These are phyloP conservation scores for Acorus gramineus DNA, from an alignment of 106 monocot species.

Conservation along the genomic window DNA sequence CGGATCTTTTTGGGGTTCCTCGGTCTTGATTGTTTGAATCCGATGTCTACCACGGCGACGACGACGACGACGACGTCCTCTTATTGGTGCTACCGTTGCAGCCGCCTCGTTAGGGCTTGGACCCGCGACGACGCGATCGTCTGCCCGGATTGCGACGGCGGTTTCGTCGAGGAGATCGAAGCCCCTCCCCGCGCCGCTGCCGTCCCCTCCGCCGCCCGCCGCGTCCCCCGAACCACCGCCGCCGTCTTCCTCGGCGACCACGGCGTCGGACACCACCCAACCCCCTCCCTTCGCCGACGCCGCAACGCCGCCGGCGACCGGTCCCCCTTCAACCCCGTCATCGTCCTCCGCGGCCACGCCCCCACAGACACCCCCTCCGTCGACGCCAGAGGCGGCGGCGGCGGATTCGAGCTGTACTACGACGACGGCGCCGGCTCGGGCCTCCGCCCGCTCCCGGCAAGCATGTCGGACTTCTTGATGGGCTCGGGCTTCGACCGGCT, in stretches of 20 bases:
- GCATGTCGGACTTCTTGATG: constrained; percentile 65
- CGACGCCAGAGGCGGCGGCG: neutral
- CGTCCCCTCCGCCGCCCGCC: constrained; percentile 1
- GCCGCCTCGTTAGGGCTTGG: constrained; percentile 36
- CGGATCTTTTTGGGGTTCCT: neutral
- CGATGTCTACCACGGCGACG: neutral
- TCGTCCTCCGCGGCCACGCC: constrained; percentile 46
- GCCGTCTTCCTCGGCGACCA: neutral
- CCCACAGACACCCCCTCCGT: neutral
- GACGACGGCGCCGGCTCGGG: constrained; percentile 58
- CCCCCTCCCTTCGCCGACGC: constrained; percentile 13
- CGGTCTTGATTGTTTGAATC: neutral
- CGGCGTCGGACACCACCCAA: neutral
- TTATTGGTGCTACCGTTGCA: constrained; percentile 69
- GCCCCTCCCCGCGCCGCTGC: constrained; percentile 11
- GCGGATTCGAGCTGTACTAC: constrained; percentile 60
- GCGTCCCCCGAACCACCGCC: neutral
- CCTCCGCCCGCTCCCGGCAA: constrained; percentile 48
- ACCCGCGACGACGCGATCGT: constrained; percentile 13
- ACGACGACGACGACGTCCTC: constrained; percentile 21
- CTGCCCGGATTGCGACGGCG: constrained; percentile 53
- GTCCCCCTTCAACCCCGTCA: constrained; percentile 52
- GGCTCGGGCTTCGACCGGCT: constrained; percentile 69
- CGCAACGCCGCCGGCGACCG: constrained; percentile 15
- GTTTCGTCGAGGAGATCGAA: constrained; percentile 47